Evolutionary conservation across 139 green algal genomes (phyloP).

Genomic region (Trebouxia sp.): DNA sequence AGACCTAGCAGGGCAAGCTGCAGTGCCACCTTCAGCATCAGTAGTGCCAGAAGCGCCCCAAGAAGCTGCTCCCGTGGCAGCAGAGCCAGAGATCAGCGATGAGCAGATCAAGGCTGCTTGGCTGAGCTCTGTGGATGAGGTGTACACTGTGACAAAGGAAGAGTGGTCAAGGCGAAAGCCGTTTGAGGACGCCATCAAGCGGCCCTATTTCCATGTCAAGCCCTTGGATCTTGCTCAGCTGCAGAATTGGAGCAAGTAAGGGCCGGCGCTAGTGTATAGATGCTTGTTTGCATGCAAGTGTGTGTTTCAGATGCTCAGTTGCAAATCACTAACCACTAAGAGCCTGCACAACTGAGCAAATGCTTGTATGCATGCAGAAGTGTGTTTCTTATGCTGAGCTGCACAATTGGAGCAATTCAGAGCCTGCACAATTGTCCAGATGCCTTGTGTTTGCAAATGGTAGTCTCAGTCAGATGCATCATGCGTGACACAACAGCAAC

Average conservation of each 20-base stretch:
- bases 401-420: not conserved
- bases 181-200: constrained; percentile 73
- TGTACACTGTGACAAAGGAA: constrained; percentile 51
- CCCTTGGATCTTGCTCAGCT: constrained; percentile 76
- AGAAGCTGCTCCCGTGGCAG: not conserved
- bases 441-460: too few relatives aligned
- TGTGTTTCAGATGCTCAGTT: too few relatives aligned
- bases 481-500: too few relatives aligned
- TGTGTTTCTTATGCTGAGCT: too few relatives aligned
- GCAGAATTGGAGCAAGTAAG: constrained; percentile 63
- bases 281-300: not conserved
- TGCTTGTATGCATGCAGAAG: not conserved
- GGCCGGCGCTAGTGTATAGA: not conserved
- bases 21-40: not conserved
- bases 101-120: constrained; percentile 43
- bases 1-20: not conserved
- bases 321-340: too few relatives aligned
- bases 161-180: constrained; percentile 50
- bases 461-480: too few relatives aligned
- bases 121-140: constrained; percentile 37
- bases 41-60: not conserved
- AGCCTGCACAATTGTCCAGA: not conserved
- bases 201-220: constrained; percentile 89
- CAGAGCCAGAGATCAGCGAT: not conserved
- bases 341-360: too few relatives aligned